A percentile compares a stretch with the other conserved stretches of the same genome.
These are phyloP conservation scores for Xanthoconium separans DNA, from an alignment of 1,284 basidiomycete genomes.

Conservation along the genomic window DNA sequence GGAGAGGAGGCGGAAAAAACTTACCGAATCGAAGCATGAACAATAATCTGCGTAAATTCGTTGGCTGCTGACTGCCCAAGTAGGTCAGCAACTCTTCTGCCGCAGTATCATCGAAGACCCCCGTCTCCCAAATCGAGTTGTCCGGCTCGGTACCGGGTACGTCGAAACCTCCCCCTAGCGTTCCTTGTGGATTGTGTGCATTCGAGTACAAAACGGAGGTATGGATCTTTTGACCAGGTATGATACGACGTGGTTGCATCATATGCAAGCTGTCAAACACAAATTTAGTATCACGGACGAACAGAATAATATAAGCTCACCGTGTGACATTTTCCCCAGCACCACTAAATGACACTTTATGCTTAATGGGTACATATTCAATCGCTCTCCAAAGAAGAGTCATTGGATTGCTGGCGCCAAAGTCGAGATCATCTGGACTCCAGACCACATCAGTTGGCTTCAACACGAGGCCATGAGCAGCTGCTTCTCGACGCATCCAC, in stretches of 20 bases:
- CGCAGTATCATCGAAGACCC: constrained; percentile 25
- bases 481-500: constrained; percentile 31
- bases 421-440: constrained; percentile 27
- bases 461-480: constrained; percentile 19
- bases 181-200: constrained; percentile 24
- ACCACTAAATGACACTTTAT: constrained; percentile 23
- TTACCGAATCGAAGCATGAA: constrained; percentile 29
- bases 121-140: constrained; percentile 22
- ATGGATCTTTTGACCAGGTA: constrained; percentile 33
- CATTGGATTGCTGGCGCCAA: constrained; percentile 22
- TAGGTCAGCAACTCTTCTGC: constrained; percentile 15
- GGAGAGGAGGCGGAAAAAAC: neutral
- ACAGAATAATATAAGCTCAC: constrained; percentile 6
- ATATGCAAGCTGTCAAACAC: constrained; percentile 16
- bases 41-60: constrained; percentile 26
- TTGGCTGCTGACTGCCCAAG: constrained; percentile 10
- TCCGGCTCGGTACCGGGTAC: constrained; percentile 14
- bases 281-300: neutral
- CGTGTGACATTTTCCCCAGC: constrained; percentile 9
- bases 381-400: constrained; percentile 16
- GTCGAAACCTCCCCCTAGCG: constrained; percentile 26
- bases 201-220: constrained; percentile 30
- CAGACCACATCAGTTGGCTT: constrained; percentile 24
- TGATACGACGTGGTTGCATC: constrained; percentile 24
- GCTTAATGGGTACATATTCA: constrained; percentile 30